Base-by-base conservation (phyloP, 208 protist genomes). In the Wallacemonas sp. region DNA sequence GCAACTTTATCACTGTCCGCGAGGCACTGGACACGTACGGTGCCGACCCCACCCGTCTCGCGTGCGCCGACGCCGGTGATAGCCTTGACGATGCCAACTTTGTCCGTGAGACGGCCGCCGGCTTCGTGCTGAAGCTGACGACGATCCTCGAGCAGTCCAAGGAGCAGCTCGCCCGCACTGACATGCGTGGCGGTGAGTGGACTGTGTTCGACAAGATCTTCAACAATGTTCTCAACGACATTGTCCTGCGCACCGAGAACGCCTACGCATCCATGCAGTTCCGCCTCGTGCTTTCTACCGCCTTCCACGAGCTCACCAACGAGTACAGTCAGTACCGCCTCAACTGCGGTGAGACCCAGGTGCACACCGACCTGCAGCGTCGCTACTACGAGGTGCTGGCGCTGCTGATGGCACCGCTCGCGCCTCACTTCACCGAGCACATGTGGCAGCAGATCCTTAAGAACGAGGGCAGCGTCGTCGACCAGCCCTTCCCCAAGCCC, bases 41-140 rank as follows among this genome's bases (percentile, higher is more conserved):
- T 30, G 83, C 93, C 33, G 95, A 98, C 67, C 94, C 89, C 9
- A 99, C 95, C 44, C 90, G 99, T 42, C 80, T 99, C 22, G 93
- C 96, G 29, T 96, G 99, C 17, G 99, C 99, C 26, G 98, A 99
- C 74, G 92, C 98, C 39, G 99, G 99, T 65, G 99, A 99, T 83
- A 89, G 70, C 21, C 64, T 98, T 32, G 97, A 99, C 45, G 99
- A 99, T 77, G 98, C 99, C 39, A 99, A 99, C 82, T 99, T 99
- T 78, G 83, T 94, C 30, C 76, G 74, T 12, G 81, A 97, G 22
- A 98, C 90, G 13, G 99, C 97, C 1, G 89, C 98, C 39, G 77
- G 79, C n/a, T 94, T 97, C 33, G 89, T 99, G 46, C 68, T 99
- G 17, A 97, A 98, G 70, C 85, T 99, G 12, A 98, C 96, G 52